Evolutionary conservation across 306 rosid species (phyloP).

Genomic region (Prunus armeniaca): DNA sequence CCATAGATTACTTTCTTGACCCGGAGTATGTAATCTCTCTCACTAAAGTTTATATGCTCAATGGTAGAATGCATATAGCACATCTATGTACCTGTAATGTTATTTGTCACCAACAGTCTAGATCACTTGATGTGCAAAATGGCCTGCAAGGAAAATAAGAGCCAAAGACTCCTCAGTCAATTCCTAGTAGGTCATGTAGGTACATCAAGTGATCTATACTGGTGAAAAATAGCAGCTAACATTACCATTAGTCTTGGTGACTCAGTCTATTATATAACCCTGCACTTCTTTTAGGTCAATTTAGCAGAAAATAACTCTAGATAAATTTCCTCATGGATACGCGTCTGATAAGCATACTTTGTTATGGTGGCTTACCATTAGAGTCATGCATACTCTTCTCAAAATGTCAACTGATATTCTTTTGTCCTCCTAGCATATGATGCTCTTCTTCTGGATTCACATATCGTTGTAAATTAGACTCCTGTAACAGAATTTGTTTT

Average conservation of each 20-base stretch:
- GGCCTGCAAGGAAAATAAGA: not conserved
- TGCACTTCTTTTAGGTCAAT: not conserved
- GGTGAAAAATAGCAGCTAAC: not conserved
- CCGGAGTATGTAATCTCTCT: slow-evolving; percentile 57
- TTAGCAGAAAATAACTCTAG: not conserved
- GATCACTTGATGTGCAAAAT: not conserved
- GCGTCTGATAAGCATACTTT: too few relatives aligned
- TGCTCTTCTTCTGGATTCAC: not conserved
- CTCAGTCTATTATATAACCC: not conserved
- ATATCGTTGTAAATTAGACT: not conserved
- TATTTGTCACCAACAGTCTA: not conserved
- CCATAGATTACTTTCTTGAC: slow-evolving; percentile 54
- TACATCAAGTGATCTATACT: not conserved
- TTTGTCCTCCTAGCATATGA: not conserved
- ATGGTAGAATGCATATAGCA: not conserved
- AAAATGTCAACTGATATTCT: too few relatives aligned
- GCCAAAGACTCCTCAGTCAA: not conserved
- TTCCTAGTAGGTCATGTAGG: not conserved
- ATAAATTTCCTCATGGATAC: too few relatives aligned
- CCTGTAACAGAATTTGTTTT: not conserved
- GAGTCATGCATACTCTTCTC: too few relatives aligned
- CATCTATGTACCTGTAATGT: not conserved
- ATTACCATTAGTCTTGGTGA: too few relatives aligned
- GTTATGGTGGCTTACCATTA: too few relatives aligned
- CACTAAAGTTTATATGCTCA: not conserved